A percentile compares a stretch with the other conserved stretches of the same genome.
These are phyloP conservation scores for Pseudovirgaria hyperparasitica DNA, from an alignment of 2,329 filamentous ascomycete genomes.

Conservation along the genomic window DNA sequence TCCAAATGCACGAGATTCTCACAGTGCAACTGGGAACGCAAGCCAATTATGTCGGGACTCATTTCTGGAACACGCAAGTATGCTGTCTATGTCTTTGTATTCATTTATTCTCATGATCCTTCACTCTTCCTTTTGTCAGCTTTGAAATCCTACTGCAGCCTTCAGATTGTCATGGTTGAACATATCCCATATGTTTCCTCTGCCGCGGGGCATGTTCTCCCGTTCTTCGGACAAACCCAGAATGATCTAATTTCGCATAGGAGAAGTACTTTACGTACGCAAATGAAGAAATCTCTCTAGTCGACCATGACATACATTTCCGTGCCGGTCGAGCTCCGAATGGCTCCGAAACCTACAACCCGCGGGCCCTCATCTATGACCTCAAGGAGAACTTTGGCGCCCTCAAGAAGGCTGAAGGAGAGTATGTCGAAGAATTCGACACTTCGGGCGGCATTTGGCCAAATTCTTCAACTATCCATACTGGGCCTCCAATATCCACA, in stretches of 20 bases:
- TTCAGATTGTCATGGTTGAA: background rate
- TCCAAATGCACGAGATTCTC: slow-evolving; percentile 79
- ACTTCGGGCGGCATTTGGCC: no score
- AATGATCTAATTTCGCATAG: slow-evolving; percentile 29
- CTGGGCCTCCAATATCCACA: slow-evolving; percentile 50
- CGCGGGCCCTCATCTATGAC: slow-evolving; percentile 86
- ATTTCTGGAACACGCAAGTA: slow-evolving; percentile 96
- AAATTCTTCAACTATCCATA: no score
- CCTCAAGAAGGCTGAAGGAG: slow-evolving; percentile 71
- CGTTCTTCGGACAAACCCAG: no score
- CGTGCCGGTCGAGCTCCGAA: slow-evolving; percentile 69
- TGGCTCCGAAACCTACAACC: slow-evolving; percentile 83
- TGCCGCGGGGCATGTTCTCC: no score
- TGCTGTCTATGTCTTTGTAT: slow-evolving; percentile 4
- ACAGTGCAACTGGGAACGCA: slow-evolving; percentile 87
- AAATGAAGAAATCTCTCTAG: slow-evolving; percentile 47
- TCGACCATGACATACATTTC: slow-evolving; percentile 84
- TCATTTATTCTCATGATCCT: background rate
- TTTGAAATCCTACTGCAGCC: background rate
- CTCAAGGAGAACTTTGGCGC: slow-evolving; percentile 89
- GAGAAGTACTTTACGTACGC: slow-evolving; percentile 95
- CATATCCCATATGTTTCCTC: background rate
- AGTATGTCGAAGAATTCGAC: no score
- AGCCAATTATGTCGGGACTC: slow-evolving; percentile 85
- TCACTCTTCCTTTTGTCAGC: background rate